Evolutionary conservation across 306 rosid species (phyloP).

Genomic region (Trifolium subterraneum): DNA sequence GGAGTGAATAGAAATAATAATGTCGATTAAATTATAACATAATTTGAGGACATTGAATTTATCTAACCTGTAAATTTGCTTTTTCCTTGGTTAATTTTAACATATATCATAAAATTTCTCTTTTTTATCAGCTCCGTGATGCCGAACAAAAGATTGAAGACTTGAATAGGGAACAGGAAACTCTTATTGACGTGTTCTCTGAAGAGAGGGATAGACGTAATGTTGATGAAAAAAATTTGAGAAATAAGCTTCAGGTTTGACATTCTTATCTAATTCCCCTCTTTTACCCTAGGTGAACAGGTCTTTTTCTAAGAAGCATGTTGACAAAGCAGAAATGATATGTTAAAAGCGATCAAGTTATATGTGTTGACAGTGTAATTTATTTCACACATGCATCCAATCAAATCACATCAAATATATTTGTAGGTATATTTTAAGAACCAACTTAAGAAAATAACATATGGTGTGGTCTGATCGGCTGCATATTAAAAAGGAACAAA

Average conservation of each 20-base stretch:
- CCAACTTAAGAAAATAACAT: too few relatives aligned
- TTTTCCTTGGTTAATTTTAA: constrained; percentile 14
- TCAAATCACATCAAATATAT: not conserved
- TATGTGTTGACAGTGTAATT: not conserved
- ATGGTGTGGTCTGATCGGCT: too few relatives aligned
- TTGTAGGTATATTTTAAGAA: too few relatives aligned
- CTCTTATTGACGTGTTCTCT: constrained; percentile 71
- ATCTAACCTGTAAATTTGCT: not conserved
- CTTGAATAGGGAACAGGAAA: constrained; percentile 79
- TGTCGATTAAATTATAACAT: not conserved
- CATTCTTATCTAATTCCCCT: not conserved
- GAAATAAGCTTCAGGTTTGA: constrained; percentile 73
- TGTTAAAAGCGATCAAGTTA: not conserved
- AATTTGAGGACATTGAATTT: constrained; percentile 3
- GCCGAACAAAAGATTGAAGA: constrained; percentile 62
- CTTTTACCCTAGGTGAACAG: too few relatives aligned
- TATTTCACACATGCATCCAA: not conserved
- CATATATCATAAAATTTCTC: not conserved
- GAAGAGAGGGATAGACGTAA: constrained; percentile 90
- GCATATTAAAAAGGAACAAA: too few relatives aligned
- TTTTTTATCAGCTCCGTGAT: constrained; percentile 58
- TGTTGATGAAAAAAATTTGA: constrained; percentile 66
- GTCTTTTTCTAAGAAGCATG: too few relatives aligned
- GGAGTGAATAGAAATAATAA: constrained; percentile 1
- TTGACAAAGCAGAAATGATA: too few relatives aligned